Conservation (phyloP, 805 yeast species). For the Hanseniaspora lindneri region DNA sequence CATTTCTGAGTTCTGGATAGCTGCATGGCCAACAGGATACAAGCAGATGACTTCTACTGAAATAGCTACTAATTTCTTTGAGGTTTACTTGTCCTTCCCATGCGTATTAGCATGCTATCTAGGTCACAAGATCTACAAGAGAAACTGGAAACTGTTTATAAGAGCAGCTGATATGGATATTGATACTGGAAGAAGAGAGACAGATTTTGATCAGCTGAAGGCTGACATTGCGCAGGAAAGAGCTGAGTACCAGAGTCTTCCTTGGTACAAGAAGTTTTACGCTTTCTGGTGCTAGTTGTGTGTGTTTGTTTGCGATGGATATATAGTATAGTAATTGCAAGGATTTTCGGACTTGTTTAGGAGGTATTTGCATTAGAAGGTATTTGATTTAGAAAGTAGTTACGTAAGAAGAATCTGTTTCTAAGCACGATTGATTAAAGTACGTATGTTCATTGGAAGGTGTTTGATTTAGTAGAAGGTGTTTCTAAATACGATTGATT, state of each 20-base stretch:
- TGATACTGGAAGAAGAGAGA: slow-evolving; percentile 50
- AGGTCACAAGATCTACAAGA: slow-evolving; percentile 46
- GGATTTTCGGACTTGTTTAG: too few relatives aligned
- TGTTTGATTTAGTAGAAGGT: too few relatives aligned
- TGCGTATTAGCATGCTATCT: slow-evolving; percentile 46
- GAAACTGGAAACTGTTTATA: slow-evolving; percentile 33
- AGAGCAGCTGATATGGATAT: slow-evolving; percentile 44
- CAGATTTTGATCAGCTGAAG: slow-evolving; percentile 41
- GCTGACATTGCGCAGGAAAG: slow-evolving; percentile 45
- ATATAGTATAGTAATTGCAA: too few relatives aligned
- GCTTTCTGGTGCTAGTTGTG: slow-evolving; percentile 37
- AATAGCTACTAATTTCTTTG: slow-evolving; percentile 47
- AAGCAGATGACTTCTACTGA: slow-evolving; percentile 35
- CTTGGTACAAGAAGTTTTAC: slow-evolving; percentile 36
- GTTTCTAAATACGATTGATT: too few relatives aligned
- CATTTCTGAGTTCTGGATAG: slow-evolving; percentile 72
- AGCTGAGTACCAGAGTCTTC: slow-evolving; percentile 33
- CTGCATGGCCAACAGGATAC: slow-evolving; percentile 54
- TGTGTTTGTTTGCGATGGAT: too few relatives aligned
- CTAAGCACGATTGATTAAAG: too few relatives aligned
- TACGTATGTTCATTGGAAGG: too few relatives aligned
- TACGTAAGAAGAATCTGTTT: too few relatives aligned
- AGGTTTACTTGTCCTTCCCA: slow-evolving; percentile 53
- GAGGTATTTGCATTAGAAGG: too few relatives aligned
- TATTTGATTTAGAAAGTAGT: too few relatives aligned